Evolutionary conservation across 495 filamentous ascomycete species (phyloP), one percentile per base, ranked within the genome.

Genomic region (Thermothielavioides terrestris): DNA sequence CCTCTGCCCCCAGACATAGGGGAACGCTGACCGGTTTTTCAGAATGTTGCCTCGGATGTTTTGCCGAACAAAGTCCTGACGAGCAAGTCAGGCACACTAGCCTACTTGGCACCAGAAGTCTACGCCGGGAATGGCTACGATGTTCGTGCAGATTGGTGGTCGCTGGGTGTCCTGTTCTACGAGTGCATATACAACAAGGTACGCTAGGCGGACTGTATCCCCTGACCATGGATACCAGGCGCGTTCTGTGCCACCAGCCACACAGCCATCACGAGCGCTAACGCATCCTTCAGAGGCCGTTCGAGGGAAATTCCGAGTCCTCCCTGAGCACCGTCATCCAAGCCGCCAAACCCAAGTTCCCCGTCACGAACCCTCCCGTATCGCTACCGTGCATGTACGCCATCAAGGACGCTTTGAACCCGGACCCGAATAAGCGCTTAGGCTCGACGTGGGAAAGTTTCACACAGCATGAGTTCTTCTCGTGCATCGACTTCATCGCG

Each of bases 161-260:
- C 91, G 12, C 64, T 98, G 21, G 92, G 92, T 27, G 92, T 98
- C 38, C 80, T 91, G 2, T 95, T 97, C 65, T 98, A 95, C 68
- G 92, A 98, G 68, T 96, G 92, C 76, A 95, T 98, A 40, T 98
- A 96, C 70, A 96, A 92, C 68, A 97, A 94, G 83, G 90, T 91
- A 70, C 42, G 78, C 49, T n/a, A n/a, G n/a, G 4, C 28, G 7
- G 15, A n/a, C n/a, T 14, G 7, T 7, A 2, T 5, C 42, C 20
- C 28, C 42, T 17, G 5, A 2, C 23, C 34, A n/a, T 38, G 23
- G n/a, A 34, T 18, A 20, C 25, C 15, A 35, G 15, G 1, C 9
- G 12, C 11, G 34, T 17, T 30, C 44, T 32, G 23, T 9, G 14
- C 15, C n/a, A 45, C 32, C 46, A 28, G 54, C 42, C 53, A 23